Evolutionary conservation across 2,329 filamentous ascomycete species (phyloP).

Genomic region (Pseudogymnoascus sp.): DNA sequence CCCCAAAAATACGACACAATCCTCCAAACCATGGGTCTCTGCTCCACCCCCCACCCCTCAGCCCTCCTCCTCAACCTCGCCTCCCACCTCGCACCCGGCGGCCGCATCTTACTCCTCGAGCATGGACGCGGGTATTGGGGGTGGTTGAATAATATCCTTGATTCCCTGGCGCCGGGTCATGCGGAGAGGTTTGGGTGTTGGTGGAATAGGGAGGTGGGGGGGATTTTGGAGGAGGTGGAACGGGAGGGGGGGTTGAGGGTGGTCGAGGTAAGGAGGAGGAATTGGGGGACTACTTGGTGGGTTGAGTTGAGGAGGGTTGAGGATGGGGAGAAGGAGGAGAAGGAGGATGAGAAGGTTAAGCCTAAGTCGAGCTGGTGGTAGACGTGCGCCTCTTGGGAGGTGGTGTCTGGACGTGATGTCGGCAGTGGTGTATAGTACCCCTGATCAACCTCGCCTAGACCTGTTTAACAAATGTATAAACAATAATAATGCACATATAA

Average conservation of each 20-base stretch:
- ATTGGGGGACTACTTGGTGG: conserved; percentile 51
- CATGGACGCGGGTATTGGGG: conserved; percentile 51
- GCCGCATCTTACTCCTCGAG: conserved; percentile 54
- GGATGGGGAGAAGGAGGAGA: not conserved
- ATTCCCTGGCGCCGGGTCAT: conserved; percentile 46
- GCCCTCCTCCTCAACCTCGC: conserved; percentile 47
- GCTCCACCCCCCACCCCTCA: conserved; percentile 51
- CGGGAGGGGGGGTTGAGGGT: conserved; percentile 45
- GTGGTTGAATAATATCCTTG: conserved; percentile 48
- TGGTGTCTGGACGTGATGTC: not conserved
- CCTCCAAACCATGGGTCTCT: conserved; percentile 57
- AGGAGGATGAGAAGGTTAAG: not conserved
- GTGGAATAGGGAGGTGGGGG: conserved; percentile 59
- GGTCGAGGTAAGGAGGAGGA: conserved; percentile 43
- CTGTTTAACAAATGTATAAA: not conserved
- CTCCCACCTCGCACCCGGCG: conserved; percentile 43
- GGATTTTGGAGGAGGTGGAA: conserved; percentile 42
- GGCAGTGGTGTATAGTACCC: not conserved
- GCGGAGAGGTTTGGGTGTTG: conserved; percentile 56
- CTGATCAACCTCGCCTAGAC: not conserved
- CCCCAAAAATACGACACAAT: conserved; percentile 48
- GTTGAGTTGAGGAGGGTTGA: conserved; percentile 40
- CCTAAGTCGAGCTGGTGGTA: not conserved
- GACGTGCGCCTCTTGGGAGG: not conserved
- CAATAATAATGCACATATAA: not conserved